Evolutionary conservation across 257 asterid genomes (phyloP).

Genomic region (Solanum habrochaites): DNA sequence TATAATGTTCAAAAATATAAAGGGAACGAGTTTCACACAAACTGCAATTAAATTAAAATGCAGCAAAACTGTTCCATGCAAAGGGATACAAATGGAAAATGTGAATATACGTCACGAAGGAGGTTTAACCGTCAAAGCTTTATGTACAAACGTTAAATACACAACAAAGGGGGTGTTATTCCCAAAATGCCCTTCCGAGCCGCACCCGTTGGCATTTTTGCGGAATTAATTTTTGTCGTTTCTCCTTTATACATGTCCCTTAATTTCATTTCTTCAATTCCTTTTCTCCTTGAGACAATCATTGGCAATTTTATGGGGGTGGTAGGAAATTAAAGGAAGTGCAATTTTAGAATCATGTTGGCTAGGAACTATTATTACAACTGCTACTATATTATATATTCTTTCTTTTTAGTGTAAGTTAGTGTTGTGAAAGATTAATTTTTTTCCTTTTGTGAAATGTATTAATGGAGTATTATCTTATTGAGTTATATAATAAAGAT

Average conservation of each 20-base stretch:
- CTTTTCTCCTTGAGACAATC: background rate
- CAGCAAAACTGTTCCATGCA: conserved; percentile 58
- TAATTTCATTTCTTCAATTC: background rate
- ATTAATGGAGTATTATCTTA: background rate
- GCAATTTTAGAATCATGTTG: background rate
- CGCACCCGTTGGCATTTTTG: background rate
- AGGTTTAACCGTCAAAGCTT: background rate
- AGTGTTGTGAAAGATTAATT: background rate
- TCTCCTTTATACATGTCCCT: background rate
- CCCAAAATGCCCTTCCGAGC: background rate
- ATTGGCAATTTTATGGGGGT: background rate
- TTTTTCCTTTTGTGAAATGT: background rate
- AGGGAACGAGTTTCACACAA: conserved; percentile 58
- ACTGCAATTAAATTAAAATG: conserved; percentile 57
- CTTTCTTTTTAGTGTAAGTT: background rate
- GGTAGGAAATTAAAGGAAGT: background rate
- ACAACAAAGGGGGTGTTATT: background rate
- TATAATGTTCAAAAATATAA: conserved; percentile 55
- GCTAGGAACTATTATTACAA: background rate
- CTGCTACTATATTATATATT: background rate
- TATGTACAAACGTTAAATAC: conserved; percentile 6
- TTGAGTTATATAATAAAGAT: too few species aligned
- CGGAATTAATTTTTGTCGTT: background rate
- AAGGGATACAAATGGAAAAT: conserved; percentile 40
- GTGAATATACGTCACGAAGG: conserved; percentile 23